Evolutionary conservation across 2,329 filamentous ascomycete species (phyloP).

Genomic region (Scedosporium aurantiacum): DNA sequence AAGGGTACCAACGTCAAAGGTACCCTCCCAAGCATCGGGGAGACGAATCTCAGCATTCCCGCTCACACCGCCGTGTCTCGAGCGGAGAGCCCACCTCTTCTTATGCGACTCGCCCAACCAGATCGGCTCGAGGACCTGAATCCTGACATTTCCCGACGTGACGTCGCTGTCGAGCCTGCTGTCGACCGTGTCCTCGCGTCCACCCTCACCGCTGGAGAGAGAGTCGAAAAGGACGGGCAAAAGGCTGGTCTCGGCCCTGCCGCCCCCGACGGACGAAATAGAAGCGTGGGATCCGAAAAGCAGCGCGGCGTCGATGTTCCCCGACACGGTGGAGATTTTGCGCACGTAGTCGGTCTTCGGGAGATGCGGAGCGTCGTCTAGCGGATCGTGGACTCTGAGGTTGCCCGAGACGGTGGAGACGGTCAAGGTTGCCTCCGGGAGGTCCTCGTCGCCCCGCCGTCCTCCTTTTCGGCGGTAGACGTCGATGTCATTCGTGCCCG

Average conservation of each 20-base stretch:
- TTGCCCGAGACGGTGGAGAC: slow-evolving; percentile 32
- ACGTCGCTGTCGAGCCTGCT: slow-evolving; percentile 27
- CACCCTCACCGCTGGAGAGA: neutral
- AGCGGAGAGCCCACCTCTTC: slow-evolving; percentile 10
- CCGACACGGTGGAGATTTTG: slow-evolving; percentile 31
- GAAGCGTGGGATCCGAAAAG: slow-evolving; percentile 26
- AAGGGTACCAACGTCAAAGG: slow-evolving; percentile 25
- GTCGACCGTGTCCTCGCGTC: slow-evolving; percentile 9
- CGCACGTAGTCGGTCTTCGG: slow-evolving; percentile 37
- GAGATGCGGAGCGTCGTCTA: slow-evolving; percentile 19
- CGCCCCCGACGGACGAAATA: slow-evolving; percentile 29
- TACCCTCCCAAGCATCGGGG: slow-evolving; percentile 39
- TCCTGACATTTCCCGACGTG: slow-evolving; percentile 28
- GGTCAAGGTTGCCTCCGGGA: slow-evolving; percentile 25
- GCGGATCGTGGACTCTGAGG: slow-evolving; percentile 29
- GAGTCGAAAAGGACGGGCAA: slow-evolving; percentile 28
- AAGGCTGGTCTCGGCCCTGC: slow-evolving; percentile 24
- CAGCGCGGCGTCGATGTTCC: slow-evolving; percentile 27
- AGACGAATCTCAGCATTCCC: slow-evolving; percentile 32
- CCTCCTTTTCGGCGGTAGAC: slow-evolving; percentile 29
- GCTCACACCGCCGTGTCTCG: slow-evolving; percentile 32
- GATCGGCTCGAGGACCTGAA: slow-evolving; percentile 32
- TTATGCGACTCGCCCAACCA: slow-evolving; percentile 21
- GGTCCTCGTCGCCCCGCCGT: slow-evolving; percentile 19
- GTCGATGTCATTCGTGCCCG: slow-evolving; percentile 29